phyloP scores from a whole-genome alignment of 179 eudicot species.

The Amaranthus tricolor region DNA sequence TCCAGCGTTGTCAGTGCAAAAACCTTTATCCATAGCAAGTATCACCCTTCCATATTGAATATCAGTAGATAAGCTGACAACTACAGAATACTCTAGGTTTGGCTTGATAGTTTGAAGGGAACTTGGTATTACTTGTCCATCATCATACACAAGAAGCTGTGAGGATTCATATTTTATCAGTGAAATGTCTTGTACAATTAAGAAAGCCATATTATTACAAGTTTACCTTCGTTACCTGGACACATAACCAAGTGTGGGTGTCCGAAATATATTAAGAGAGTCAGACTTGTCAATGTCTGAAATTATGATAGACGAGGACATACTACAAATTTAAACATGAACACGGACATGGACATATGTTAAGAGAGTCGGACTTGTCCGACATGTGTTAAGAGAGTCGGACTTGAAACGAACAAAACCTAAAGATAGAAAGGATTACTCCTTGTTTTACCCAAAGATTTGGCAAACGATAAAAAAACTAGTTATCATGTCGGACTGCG shows the following conservation, averaged over 20 bases:
- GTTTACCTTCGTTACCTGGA: not conserved
- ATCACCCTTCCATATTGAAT: slow-evolving; percentile 58
- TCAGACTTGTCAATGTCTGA: too few relatives aligned
- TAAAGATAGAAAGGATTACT: too few relatives aligned
- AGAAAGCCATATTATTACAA: not conserved
- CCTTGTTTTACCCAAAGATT: too few relatives aligned
- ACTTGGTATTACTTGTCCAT: slow-evolving; percentile 71
- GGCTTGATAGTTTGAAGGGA: slow-evolving; percentile 63
- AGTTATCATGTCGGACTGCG: too few relatives aligned
- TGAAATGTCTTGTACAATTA: not conserved
- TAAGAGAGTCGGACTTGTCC: too few relatives aligned
- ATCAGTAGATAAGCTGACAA: slow-evolving; percentile 49
- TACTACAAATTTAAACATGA: not conserved
- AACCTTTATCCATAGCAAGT: slow-evolving; percentile 64
- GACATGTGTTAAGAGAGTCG: too few relatives aligned
- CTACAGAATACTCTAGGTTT: slow-evolving; percentile 54
- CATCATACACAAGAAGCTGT: slow-evolving; percentile 91
- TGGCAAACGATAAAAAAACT: too few relatives aligned
- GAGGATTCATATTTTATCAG: slow-evolving; percentile 3
- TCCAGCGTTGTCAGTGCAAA: slow-evolving; percentile 85
- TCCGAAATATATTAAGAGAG: too few relatives aligned
- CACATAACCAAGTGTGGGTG: too few relatives aligned
- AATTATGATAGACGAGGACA: too few relatives aligned
- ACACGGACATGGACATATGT: too few relatives aligned
- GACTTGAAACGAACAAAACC: too few relatives aligned